Conservation (phyloP, 345 rosid species). For the Aurinia saxatilis region DNA sequence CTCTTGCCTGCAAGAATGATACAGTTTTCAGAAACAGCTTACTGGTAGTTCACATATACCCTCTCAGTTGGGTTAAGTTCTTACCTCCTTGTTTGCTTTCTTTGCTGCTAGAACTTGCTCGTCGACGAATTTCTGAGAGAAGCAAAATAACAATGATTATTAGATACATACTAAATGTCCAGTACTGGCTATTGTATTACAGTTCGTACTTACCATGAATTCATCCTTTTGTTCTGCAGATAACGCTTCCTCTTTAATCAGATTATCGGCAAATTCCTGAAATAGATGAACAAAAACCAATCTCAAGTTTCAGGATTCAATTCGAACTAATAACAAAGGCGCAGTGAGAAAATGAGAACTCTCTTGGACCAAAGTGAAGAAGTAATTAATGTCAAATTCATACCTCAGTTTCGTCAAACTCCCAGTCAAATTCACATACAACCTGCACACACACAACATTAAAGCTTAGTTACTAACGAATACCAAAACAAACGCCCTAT, state of each 20-base stretch:
- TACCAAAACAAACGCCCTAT: background rate
- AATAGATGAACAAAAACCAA: slow-evolving; percentile 12
- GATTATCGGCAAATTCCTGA: slow-evolving; percentile 66
- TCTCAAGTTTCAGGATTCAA: background rate
- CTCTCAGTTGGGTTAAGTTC: background rate
- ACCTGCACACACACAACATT: slow-evolving; percentile 48
- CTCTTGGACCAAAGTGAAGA: background rate
- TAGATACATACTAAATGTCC: background rate
- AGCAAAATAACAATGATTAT: background rate
- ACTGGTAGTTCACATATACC: background rate
- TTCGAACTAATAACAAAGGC: background rate
- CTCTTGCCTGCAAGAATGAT: slow-evolving; percentile 57
- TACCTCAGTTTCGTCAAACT: slow-evolving; percentile 81
- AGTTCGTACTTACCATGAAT: slow-evolving; percentile 49
- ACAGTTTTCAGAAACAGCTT: background rate
- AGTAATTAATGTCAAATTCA: slow-evolving; percentile 12
- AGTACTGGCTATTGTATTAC: background rate
- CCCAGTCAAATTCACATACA: slow-evolving; percentile 95
- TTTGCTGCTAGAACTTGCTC: slow-evolving; percentile 86
- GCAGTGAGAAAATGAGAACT: background rate
- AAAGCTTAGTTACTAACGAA: background rate
- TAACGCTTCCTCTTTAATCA: slow-evolving; percentile 55
- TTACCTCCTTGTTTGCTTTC: slow-evolving; percentile 80
- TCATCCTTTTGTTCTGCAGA: slow-evolving; percentile 79
- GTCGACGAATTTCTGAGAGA: slow-evolving; percentile 61